These are phyloP conservation scores for Metarhizium brunneum DNA, from an alignment of 2,329 filamentous ascomycete genomes.

Conservation along the genomic window DNA sequence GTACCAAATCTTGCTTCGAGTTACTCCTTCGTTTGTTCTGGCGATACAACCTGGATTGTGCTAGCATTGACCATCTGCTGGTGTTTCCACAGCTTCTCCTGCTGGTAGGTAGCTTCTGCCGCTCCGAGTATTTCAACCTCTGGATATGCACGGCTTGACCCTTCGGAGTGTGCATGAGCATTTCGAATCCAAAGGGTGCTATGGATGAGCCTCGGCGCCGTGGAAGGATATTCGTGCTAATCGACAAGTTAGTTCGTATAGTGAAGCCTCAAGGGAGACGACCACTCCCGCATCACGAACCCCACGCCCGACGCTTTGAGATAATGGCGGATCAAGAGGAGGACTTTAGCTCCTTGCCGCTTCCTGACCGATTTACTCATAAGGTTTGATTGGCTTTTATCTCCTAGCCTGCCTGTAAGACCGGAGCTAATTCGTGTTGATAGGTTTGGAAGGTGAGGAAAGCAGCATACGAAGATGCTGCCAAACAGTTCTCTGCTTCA, in stretches of 20 bases:
- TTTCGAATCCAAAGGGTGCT: background rate
- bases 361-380: constrained; percentile 74
- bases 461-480: constrained; percentile 84
- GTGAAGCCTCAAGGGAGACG: constrained; percentile 4
- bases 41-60: background rate
- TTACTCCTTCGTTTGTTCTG: constrained; percentile 1
- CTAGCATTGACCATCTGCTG: background rate
- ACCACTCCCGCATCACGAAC: background rate
- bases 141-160: background rate
- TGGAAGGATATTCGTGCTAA: constrained; percentile 20
- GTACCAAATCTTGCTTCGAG: background rate
- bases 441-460: constrained; percentile 96
- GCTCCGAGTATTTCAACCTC: background rate
- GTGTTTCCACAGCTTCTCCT: background rate
- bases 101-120: background rate
- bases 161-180: background rate
- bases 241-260: constrained; percentile 18
- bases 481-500: constrained; percentile 75
- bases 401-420: background rate
- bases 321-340: constrained; percentile 75
- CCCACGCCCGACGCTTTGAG: constrained; percentile 11
- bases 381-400: constrained; percentile 43
- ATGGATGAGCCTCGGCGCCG: constrained; percentile 16
- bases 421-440: constrained; percentile 6
- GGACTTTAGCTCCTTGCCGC: constrained; percentile 69